phyloP scores from a whole-genome alignment of 768 basidiomycete genomes.

The Leccinum subgranulosum region DNA sequence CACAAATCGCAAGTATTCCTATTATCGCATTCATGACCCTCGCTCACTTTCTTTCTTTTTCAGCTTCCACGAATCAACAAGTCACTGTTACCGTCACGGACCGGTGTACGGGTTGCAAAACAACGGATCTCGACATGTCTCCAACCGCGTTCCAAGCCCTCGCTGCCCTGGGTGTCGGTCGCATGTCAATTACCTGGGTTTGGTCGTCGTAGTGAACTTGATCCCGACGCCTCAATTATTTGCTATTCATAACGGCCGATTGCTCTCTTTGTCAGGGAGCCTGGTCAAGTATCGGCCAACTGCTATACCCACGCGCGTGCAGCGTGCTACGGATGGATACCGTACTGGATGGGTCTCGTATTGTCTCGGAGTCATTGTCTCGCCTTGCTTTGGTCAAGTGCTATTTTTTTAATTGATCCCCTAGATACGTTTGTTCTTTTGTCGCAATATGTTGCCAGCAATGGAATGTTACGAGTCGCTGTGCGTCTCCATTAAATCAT shows the following conservation, averaged over 20 bases:
- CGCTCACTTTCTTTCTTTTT: constrained; percentile 11
- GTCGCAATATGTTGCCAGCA: constrained; percentile 6
- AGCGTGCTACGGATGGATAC: constrained; percentile 24
- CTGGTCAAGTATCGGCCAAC: constrained; percentile 17
- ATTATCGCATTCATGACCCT: background rate
- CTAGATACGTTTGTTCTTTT: constrained; percentile 13
- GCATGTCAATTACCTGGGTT: constrained; percentile 52
- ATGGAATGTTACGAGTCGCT: constrained; percentile 9
- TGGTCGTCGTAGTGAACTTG: constrained; percentile 28
- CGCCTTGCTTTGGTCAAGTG: constrained; percentile 36
- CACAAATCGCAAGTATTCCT: constrained; percentile 41
- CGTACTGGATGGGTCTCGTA: constrained; percentile 30
- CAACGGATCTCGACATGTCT: constrained; percentile 60
- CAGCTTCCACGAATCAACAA: constrained; percentile 40
- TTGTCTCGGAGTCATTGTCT: constrained; percentile 7
- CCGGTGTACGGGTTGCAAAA: constrained; percentile 55
- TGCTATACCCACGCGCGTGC: constrained; percentile 17
- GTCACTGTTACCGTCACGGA: constrained; percentile 54
- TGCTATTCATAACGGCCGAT: constrained; percentile 27
- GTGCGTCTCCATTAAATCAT: background rate
- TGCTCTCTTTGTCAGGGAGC: constrained; percentile 27
- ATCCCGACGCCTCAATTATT: constrained; percentile 17
- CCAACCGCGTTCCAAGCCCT: constrained; percentile 53
- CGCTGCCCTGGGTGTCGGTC: constrained; percentile 44
- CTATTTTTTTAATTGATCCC: constrained; percentile 12